Evolutionary conservation across 768 basidiomycete genomes (phyloP), one percentile per base, ranked within the genome.

Genomic region (Hygrophoropsis aurantiaca): DNA sequence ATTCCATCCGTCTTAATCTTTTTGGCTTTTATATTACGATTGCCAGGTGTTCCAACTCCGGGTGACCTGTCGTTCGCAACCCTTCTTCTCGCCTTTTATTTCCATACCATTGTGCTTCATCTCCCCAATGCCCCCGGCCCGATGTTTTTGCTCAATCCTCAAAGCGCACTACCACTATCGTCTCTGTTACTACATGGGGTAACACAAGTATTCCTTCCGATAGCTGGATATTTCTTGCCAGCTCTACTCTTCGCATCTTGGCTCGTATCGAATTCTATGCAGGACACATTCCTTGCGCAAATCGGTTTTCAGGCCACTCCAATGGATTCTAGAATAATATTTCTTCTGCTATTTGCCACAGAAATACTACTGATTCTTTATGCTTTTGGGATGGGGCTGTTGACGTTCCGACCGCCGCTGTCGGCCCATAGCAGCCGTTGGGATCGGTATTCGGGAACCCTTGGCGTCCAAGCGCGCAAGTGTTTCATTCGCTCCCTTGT

Each of bases 191-290:
- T 53, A 36, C 62, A 65, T 42, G 69, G 70, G 13, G 48, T 79
- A n/a, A 58, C 58, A 2, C 60, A 61, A 25, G 61, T 73, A 15
- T 54, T 75, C 36, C 47, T 64, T 15, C 78, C 79, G 0, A 57
- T 73, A 4, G 34, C 72, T 3, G 36, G 71, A 6, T 78, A 79
- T 54, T 80, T 80, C 59, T 52, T 78, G 18, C 81, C 81, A 0
- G 65, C 71, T 2, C 53, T 77, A n/a, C 38, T 80, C 15, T 40
- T 79, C 3, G 61, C 74, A 8, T 56, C 67, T 15, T 70, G 68
- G 51, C 64, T 80, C 30, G 54, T 83, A 20, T 81, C 79, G 2
- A 54, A 69, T 18, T 77, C 82, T 0, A 58, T 84, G 18, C 59
- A 60, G 10, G 75, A 79, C 46, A 62, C 61, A 1, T 66, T 71